Conservation (phyloP, 2,329 filamentous ascomycete genomes). For the Cercospora beticola region DNA sequence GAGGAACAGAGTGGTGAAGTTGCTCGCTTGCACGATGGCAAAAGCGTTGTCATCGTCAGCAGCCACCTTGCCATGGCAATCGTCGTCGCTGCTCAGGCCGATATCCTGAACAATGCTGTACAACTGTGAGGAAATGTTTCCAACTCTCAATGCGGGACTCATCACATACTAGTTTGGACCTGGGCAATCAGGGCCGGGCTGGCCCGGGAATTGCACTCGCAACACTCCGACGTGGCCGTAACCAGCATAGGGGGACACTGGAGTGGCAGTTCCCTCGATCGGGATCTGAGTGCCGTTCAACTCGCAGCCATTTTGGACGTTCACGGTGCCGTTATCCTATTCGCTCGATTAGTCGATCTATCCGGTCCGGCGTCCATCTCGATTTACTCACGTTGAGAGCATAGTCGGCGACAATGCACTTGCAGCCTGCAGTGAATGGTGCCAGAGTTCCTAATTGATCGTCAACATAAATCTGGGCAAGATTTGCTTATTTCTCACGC, state of each 20-base stretch:
- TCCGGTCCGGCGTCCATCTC: neutral
- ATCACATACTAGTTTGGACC: slow-evolving; percentile 24
- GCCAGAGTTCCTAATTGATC: slow-evolving; percentile 13
- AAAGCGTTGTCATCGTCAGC: slow-evolving; percentile 21
- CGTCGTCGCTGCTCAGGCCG: slow-evolving; percentile 6
- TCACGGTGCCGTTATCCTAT: slow-evolving; percentile 26
- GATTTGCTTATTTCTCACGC: neutral
- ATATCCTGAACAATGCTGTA: slow-evolving; percentile 15
- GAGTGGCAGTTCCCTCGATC: slow-evolving; percentile 25
- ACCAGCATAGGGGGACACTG: slow-evolving; percentile 17
- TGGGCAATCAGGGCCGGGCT: slow-evolving; percentile 23
- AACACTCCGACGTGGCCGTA: slow-evolving; percentile 26
- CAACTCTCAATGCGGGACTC: neutral
- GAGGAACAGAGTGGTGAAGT: slow-evolving; percentile 28
- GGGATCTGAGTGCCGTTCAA: slow-evolving; percentile 13
- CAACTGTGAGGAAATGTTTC: neutral
- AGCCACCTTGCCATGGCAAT: neutral
- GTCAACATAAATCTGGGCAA: neutral
- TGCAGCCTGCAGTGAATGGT: slow-evolving; percentile 25
- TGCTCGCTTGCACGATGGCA: slow-evolving; percentile 27
- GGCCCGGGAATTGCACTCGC: slow-evolving; percentile 24
- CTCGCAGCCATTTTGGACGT: slow-evolving; percentile 25
- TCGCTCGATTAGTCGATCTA: neutral
- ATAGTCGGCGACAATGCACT: slow-evolving; percentile 27
- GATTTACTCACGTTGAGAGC: slow-evolving; percentile 14